These are phyloP conservation scores for Capronia americana DNA, from an alignment of 2,329 filamentous ascomycete species.

Conservation along the genomic window DNA sequence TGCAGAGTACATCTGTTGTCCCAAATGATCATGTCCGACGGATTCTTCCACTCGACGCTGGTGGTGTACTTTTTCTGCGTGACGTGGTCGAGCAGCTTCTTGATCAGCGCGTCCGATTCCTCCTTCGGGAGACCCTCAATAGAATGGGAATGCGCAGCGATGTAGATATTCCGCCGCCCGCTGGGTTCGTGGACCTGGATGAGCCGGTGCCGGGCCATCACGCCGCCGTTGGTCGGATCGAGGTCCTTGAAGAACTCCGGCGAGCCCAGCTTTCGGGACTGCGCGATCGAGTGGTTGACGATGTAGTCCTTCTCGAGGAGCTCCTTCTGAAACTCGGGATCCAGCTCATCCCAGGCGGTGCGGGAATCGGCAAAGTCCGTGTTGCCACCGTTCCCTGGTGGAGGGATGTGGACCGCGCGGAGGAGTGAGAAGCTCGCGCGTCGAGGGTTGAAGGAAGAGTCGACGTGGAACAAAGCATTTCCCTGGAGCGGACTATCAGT, in stretches of 20 bases:
- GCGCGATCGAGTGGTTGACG: conserved; percentile 58
- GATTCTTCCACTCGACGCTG: conserved; percentile 55
- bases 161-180: conserved; percentile 60
- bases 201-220: conserved; percentile 57
- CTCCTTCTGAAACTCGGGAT: conserved; percentile 44
- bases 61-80: conserved; percentile 56
- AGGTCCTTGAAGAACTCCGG: conserved; percentile 54
- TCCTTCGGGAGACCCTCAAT: conserved; percentile 52
- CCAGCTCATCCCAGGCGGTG: conserved; percentile 58
- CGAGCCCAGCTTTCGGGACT: conserved; percentile 58
- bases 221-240: conserved; percentile 46
- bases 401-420: conserved; percentile 58
- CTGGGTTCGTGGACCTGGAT: conserved; percentile 60
- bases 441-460: conserved; percentile 63
- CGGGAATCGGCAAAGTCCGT: conserved; percentile 63
- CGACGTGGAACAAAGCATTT: conserved; percentile 63
- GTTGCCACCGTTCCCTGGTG: conserved; percentile 55
- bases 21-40: conserved; percentile 63
- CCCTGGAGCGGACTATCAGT: conserved; percentile 42
- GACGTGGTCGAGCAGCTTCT: conserved; percentile 51
- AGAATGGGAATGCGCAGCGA: conserved; percentile 61
- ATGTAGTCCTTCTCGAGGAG: conserved; percentile 53
- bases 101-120: conserved; percentile 47
- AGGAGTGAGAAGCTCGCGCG: conserved; percentile 61
- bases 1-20: conserved; percentile 65